These are phyloP conservation scores for Colletotrichum tabaci DNA, from an alignment of 2,329 filamentous ascomycete species.

Conservation along the genomic window DNA sequence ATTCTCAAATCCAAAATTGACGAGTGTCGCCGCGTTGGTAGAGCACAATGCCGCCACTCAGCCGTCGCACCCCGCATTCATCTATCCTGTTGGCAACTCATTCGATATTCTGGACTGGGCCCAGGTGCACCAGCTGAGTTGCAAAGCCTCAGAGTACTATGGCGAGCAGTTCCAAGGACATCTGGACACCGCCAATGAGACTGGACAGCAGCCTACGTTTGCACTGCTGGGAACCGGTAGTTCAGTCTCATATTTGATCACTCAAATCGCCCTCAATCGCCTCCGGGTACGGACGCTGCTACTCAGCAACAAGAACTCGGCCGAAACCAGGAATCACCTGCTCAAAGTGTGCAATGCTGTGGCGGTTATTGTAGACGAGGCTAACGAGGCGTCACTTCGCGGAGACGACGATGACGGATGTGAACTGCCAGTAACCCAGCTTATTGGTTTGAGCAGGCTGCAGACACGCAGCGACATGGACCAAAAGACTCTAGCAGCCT, in stretches of 20 bases:
- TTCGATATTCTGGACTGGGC: constrained; percentile 24
- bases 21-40: constrained; percentile 24
- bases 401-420: neutral
- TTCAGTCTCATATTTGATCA: constrained; percentile 25
- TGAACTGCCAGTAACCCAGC: neutral
- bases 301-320: constrained; percentile 35
- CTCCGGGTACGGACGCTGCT: constrained; percentile 16
- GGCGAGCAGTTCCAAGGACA: neutral
- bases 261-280: constrained; percentile 25
- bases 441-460: neutral
- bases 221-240: constrained; percentile 23
- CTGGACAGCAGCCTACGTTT: constrained; percentile 16
- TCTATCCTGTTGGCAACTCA: constrained; percentile 8
- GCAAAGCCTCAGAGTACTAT: constrained; percentile 14
- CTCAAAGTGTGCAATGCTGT: constrained; percentile 21
- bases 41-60: constrained; percentile 24
- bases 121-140: neutral
- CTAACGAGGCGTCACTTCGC: constrained; percentile 11
- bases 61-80: constrained; percentile 22
- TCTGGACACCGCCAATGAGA: neutral
- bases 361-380: constrained; percentile 14
- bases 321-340: constrained; percentile 14
- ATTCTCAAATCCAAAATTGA: constrained; percentile 21
- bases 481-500: neutral
- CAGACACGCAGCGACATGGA: neutral